Conservation (phyloP, 768 basidiomycete species). For the Lentinula edodes region DNA sequence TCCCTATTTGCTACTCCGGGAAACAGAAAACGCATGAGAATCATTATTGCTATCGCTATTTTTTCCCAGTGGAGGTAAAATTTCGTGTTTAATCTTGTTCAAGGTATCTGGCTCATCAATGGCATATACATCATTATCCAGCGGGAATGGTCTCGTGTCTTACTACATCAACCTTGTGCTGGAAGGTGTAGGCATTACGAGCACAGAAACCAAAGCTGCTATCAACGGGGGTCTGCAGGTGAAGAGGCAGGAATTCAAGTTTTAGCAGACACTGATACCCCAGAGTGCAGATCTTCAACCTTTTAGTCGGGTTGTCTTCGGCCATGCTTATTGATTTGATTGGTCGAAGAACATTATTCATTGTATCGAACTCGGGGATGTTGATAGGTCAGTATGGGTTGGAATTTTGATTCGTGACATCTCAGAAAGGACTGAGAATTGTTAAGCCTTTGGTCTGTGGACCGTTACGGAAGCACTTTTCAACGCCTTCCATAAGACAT, state of each 20-base stretch:
- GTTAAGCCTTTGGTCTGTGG: constrained; percentile 51
- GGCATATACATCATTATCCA: constrained; percentile 13
- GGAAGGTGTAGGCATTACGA: constrained; percentile 55
- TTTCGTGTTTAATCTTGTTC: neutral
- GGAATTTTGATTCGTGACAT: too few species aligned
- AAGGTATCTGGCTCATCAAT: neutral
- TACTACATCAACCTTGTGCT: constrained; percentile 72
- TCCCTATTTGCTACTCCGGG: constrained; percentile 57
- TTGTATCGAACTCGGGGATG: constrained; percentile 56
- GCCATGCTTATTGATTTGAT: constrained; percentile 61
- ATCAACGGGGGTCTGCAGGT: constrained; percentile 65
- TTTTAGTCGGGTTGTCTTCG: constrained; percentile 50
- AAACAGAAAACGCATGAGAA: constrained; percentile 61
- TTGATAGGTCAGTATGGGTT: constrained; percentile 35
- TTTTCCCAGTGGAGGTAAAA: constrained; percentile 73
- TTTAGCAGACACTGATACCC: neutral
- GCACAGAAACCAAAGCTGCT: constrained; percentile 45
- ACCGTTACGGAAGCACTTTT: constrained; percentile 44
- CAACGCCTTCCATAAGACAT: constrained; percentile 29
- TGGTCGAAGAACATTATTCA: constrained; percentile 65
- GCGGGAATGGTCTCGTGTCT: constrained; percentile 65
- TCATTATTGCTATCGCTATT: constrained; percentile 61
- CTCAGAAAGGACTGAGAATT: neutral
- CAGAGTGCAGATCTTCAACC: constrained; percentile 49
- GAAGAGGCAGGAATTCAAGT: neutral